Evolutionary conservation across 2,329 filamentous ascomycete genomes (phyloP).

Genomic region (Sordariomycetes sp.): DNA sequence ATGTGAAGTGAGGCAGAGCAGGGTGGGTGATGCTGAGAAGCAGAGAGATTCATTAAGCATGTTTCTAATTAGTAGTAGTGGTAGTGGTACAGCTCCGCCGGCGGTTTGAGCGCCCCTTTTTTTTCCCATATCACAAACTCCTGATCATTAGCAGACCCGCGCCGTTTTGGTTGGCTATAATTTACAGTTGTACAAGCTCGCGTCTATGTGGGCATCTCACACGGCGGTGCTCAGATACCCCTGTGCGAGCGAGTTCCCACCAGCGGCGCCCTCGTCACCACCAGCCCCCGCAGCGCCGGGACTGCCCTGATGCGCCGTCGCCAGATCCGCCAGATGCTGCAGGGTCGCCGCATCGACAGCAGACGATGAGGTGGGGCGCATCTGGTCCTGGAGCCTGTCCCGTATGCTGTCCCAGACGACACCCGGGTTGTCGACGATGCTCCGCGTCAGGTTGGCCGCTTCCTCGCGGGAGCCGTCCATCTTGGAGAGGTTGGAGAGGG

Average conservation of each 20-base stretch:
- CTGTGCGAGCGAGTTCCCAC: background rate
- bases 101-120: too few species aligned
- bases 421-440: conserved; percentile 45
- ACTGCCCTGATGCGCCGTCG: conserved; percentile 20
- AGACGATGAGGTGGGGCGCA: conserved; percentile 22
- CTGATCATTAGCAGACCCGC: too few species aligned
- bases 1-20: too few species aligned
- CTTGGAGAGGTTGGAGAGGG: conserved; percentile 50
- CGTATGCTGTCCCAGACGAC: conserved; percentile 48
- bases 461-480: conserved; percentile 47
- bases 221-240: conserved; percentile 1
- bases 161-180: too few species aligned
- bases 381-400: conserved; percentile 27
- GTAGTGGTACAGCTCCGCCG: too few species aligned
- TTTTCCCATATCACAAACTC: too few species aligned
- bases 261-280: background rate
- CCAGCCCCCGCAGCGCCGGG: background rate
- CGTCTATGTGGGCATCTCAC: background rate
- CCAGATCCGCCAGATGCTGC: conserved; percentile 52
- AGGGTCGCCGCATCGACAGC: conserved; percentile 37
- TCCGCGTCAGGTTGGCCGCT: conserved; percentile 43
- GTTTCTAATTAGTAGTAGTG: too few species aligned
- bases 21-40: too few species aligned
- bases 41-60: too few species aligned
- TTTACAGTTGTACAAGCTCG: too few species aligned